phyloP scores from a whole-genome alignment of 139 green algal genomes.

The Penium margaritaceum region DNA sequence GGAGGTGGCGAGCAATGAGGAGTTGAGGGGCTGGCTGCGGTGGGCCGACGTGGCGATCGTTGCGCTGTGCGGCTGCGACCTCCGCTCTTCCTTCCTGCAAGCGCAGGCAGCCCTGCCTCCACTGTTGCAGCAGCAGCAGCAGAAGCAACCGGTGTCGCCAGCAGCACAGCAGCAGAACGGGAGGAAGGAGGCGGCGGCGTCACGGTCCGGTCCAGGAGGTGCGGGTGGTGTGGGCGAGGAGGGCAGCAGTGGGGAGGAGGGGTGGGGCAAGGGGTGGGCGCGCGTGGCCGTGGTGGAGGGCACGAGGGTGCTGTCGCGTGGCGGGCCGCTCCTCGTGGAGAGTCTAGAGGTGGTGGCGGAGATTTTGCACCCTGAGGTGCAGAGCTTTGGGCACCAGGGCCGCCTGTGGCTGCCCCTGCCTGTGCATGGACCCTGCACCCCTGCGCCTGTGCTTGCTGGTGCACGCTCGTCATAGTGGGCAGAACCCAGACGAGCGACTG shows the following conservation, averaged over 20 bases:
- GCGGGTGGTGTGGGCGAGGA: too few species aligned
- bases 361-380: conserved; percentile 35
- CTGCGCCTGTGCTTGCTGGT: too few species aligned
- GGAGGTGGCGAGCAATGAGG: too few species aligned
- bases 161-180: background rate
- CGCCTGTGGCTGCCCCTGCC: too few species aligned
- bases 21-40: background rate
- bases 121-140: background rate
- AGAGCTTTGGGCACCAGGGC: conserved; percentile 41
- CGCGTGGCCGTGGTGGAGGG: conserved; percentile 37
- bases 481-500: too few species aligned
- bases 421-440: too few species aligned
- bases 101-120: too few species aligned
- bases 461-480: too few species aligned
- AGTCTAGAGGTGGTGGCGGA: conserved; percentile 41
- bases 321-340: conserved; percentile 37
- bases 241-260: too few species aligned
- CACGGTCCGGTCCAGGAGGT: too few species aligned
- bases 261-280: background rate
- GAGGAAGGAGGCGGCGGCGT: background rate
- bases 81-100: too few species aligned
- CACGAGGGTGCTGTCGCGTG: conserved; percentile 25
- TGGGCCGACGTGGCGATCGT: conserved; percentile 56
- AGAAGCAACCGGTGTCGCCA: background rate
- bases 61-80: conserved; percentile 55